Evolutionary conservation across 2,329 filamentous ascomycete species (phyloP).

Genomic region (Gyromitra esculenta): DNA sequence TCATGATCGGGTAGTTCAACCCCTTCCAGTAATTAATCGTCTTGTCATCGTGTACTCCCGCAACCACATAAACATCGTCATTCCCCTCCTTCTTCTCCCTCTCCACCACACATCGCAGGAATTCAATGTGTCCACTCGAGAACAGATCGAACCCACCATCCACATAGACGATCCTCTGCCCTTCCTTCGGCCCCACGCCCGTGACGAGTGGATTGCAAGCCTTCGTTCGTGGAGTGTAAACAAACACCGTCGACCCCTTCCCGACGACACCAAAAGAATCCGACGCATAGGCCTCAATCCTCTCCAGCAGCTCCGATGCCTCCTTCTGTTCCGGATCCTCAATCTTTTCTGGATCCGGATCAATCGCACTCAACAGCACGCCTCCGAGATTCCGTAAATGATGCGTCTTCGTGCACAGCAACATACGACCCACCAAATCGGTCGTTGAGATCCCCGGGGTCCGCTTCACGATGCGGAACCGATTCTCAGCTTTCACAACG

Average conservation of each 20-base stretch:
- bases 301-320: slow-evolving; percentile 75
- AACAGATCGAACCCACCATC: slow-evolving; percentile 98
- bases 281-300: slow-evolving; percentile 86
- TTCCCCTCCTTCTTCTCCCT: slow-evolving; percentile 80
- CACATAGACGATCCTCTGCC: slow-evolving; percentile 90
- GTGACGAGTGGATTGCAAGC: slow-evolving; percentile 67
- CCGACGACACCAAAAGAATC: slow-evolving; percentile 75
- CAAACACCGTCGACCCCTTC: slow-evolving; percentile 50
- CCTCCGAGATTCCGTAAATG: slow-evolving; percentile 84
- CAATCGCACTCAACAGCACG: slow-evolving; percentile 63
- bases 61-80: slow-evolving; percentile 85
- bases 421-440: slow-evolving; percentile 96
- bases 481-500: slow-evolving; percentile 90
- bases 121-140: slow-evolving; percentile 96
- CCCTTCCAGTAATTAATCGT: slow-evolving; percentile 98
- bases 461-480: slow-evolving; percentile 96
- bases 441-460: slow-evolving; percentile 97
- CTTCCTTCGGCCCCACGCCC: slow-evolving; percentile 76
- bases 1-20: slow-evolving; percentile 99
- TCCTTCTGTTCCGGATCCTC: slow-evolving; percentile 70
- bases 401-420: slow-evolving; percentile 92
- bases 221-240: slow-evolving; percentile 37
- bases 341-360: slow-evolving; percentile 39
- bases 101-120: slow-evolving; percentile 79
- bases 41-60: slow-evolving; percentile 91